phyloP scores from a whole-genome alignment of 805 yeast genomes.

The Yarrowia keelungensis region DNA sequence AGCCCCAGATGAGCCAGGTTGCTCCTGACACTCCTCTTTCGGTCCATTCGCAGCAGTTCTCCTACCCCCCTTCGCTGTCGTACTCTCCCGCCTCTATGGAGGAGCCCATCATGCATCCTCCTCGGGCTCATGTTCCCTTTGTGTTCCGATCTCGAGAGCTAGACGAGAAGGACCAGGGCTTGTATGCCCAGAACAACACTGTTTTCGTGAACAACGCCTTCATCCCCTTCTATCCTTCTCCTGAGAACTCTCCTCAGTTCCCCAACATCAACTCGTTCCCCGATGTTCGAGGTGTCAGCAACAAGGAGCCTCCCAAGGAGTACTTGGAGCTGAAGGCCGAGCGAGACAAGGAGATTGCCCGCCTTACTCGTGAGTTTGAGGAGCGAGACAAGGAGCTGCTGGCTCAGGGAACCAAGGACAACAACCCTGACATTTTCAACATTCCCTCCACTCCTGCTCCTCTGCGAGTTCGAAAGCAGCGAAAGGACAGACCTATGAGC shows the following conservation, averaged over 20 bases:
- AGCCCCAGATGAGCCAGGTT: background rate
- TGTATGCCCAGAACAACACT: slow-evolving; percentile 19
- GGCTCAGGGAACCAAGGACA: background rate
- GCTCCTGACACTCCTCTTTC: slow-evolving; percentile 25
- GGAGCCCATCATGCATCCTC: slow-evolving; percentile 37
- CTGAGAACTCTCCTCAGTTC: slow-evolving; percentile 25
- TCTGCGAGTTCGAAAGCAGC: slow-evolving; percentile 16
- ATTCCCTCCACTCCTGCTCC: slow-evolving; percentile 16
- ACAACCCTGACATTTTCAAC: background rate
- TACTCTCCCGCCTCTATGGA: slow-evolving; percentile 29
- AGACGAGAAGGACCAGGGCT: slow-evolving; percentile 20
- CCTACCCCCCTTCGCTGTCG: slow-evolving; percentile 21
- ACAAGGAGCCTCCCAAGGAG: slow-evolving; percentile 31
- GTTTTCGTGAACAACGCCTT: slow-evolving; percentile 21
- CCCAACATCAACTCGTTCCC: slow-evolving; percentile 35
- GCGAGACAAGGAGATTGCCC: slow-evolving; percentile 36
- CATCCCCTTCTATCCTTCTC: slow-evolving; percentile 24
- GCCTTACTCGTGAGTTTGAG: slow-evolving; percentile 20
- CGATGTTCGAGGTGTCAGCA: background rate
- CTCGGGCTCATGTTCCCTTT: slow-evolving; percentile 23
- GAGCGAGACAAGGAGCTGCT: slow-evolving; percentile 9
- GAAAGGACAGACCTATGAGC: background rate
- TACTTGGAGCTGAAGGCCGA: slow-evolving; percentile 14
- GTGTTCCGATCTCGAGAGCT: slow-evolving; percentile 29
- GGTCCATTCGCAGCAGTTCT: slow-evolving; percentile 29